Conservation (phyloP, 495 filamentous ascomycete species). For the Geopyxis carbonaria region DNA sequence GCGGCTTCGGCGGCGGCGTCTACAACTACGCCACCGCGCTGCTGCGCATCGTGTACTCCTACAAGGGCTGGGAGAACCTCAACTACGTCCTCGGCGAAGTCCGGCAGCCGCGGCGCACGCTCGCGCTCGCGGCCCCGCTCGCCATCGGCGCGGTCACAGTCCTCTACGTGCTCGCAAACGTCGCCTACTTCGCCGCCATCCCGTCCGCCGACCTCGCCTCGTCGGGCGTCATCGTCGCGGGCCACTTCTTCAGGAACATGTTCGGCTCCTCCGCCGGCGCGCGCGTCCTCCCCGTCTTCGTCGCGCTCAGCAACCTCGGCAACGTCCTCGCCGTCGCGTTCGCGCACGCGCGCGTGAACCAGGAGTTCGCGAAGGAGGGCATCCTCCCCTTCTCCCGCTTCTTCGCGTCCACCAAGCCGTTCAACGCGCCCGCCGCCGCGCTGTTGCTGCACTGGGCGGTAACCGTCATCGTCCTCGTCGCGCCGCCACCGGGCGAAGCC, state of each 20-base stretch:
- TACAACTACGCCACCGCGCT: constrained; percentile 35
- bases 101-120: constrained; percentile 43
- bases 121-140: constrained; percentile 45
- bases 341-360: constrained; percentile 17
- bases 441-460: constrained; percentile 46
- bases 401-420: constrained; percentile 49
- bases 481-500: constrained; percentile 45
- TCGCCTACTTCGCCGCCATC: constrained; percentile 44
- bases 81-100: constrained; percentile 55
- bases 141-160: constrained; percentile 44
- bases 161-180: constrained; percentile 52
- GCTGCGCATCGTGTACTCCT: constrained; percentile 35
- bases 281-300: constrained; percentile 50
- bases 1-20: constrained; percentile 18
- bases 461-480: constrained; percentile 42
- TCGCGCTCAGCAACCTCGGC: constrained; percentile 53
- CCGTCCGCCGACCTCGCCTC: constrained; percentile 25
- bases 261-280: constrained; percentile 28
- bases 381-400: constrained; percentile 49
- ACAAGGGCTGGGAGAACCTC: constrained; percentile 38
- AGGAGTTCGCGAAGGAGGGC: constrained; percentile 43
- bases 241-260: constrained; percentile 5
- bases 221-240: constrained; percentile 4
- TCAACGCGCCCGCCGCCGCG: constrained; percentile 44
- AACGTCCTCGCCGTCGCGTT: constrained; percentile 53